These are phyloP conservation scores for Whalleya microplaca DNA, from an alignment of 2,329 filamentous ascomycete genomes.

Conservation along the genomic window DNA sequence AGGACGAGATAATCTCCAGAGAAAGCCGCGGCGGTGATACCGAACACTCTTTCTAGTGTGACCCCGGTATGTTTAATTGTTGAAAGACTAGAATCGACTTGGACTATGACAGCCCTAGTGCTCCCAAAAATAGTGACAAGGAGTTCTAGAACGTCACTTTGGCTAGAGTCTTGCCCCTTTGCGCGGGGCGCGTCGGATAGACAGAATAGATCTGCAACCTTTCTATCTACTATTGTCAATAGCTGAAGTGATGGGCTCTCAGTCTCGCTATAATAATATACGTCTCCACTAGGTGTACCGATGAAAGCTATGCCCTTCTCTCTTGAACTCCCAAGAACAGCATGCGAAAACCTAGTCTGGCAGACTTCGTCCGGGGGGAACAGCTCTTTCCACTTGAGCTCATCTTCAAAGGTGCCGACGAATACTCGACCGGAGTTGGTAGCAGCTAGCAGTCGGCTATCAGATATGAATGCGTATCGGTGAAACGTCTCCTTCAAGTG, in stretches of 20 bases:
- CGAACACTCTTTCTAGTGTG: slow-evolving; percentile 52
- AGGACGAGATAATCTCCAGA: slow-evolving; percentile 50
- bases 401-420: slow-evolving; percentile 42
- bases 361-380: slow-evolving; percentile 38
- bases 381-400: slow-evolving; percentile 49
- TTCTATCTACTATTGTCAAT: slow-evolving; percentile 47
- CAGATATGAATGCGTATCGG: slow-evolving; percentile 65
- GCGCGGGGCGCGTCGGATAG: slow-evolving; percentile 33
- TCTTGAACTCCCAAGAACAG: slow-evolving; percentile 48
- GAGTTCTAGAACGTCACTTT: slow-evolving; percentile 35
- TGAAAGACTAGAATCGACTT: slow-evolving; percentile 39
- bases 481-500: slow-evolving; percentile 53
- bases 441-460: slow-evolving; percentile 55
- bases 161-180: neutral
- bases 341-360: slow-evolving; percentile 49
- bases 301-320: slow-evolving; percentile 46
- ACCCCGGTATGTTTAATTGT: slow-evolving; percentile 38
- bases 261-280: slow-evolving; percentile 48
- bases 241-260: slow-evolving; percentile 34
- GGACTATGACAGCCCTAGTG: slow-evolving; percentile 48
- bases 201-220: slow-evolving; percentile 55
- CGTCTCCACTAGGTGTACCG: slow-evolving; percentile 51
- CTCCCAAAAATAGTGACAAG: slow-evolving; percentile 53
- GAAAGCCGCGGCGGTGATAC: slow-evolving; percentile 51
- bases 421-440: slow-evolving; percentile 66